A percentile compares a stretch with the other conserved stretches of the same genome.
Evolutionary conservation across 2,329 filamentous ascomycete species (phyloP).

Genomic region (Cytospora paraplurivora): DNA sequence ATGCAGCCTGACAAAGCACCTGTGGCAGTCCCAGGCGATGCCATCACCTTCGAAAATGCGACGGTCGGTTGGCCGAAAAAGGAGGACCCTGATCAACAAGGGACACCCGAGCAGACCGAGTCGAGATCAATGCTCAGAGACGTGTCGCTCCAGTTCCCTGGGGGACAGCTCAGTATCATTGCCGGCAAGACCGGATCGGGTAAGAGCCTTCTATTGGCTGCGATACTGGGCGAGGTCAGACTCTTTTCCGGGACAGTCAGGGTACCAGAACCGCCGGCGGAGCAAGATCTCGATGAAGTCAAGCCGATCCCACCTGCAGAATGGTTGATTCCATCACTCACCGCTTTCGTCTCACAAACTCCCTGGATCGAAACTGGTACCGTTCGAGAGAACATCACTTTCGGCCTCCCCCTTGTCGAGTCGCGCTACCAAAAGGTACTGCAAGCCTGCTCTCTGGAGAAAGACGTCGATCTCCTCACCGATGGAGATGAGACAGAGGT

Average conservation of each 20-base stretch:
- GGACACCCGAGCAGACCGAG: slow-evolving; percentile 28
- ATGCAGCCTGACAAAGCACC: slow-evolving; percentile 37
- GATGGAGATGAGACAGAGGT: slow-evolving; percentile 48
- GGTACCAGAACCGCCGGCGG: slow-evolving; percentile 34
- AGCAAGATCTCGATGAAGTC: slow-evolving; percentile 31
- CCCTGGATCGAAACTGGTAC: slow-evolving; percentile 52
- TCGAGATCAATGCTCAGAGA: slow-evolving; percentile 39
- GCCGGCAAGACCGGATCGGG: slow-evolving; percentile 44
- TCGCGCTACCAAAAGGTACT: slow-evolving; percentile 49
- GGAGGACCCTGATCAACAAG: slow-evolving; percentile 33
- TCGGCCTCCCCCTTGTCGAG: slow-evolving; percentile 44
- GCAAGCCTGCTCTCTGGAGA: slow-evolving; percentile 46
- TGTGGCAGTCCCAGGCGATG: slow-evolving; percentile 33
- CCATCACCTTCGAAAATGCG: slow-evolving; percentile 36
- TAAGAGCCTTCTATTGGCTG: slow-evolving; percentile 44
- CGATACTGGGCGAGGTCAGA: slow-evolving; percentile 44
- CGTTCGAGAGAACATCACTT: slow-evolving; percentile 48
- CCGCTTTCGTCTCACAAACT: slow-evolving; percentile 49
- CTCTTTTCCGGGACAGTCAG: slow-evolving; percentile 38
- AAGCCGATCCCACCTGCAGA: slow-evolving; percentile 32
- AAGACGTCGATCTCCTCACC: slow-evolving; percentile 46
- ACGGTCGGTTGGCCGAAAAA: slow-evolving; percentile 41
- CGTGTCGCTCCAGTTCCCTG: slow-evolving; percentile 39
- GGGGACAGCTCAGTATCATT: slow-evolving; percentile 40
- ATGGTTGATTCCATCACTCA: slow-evolving; percentile 43